Evolutionary conservation across 345 rosid genomes (phyloP).

Genomic region (Xanthoceras sorbifolium): DNA sequence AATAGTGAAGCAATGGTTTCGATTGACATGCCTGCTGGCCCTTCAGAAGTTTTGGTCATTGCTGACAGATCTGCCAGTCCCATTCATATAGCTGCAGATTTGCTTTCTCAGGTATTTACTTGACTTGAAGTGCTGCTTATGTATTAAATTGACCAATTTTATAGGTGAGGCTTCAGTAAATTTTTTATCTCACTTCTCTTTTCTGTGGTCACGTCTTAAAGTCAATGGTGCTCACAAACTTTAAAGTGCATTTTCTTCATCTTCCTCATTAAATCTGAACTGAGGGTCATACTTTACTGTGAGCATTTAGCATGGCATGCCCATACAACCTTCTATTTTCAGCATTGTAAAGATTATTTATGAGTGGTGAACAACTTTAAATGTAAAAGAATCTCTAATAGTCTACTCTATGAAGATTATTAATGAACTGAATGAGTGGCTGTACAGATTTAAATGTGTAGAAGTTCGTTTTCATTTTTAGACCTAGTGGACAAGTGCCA

Average conservation of each 20-base stretch:
- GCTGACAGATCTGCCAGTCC: slow-evolving; percentile 85
- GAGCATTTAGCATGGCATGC: not conserved
- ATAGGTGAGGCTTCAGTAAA: not conserved
- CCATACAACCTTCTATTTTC: not conserved
- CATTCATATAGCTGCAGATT: slow-evolving; percentile 88
- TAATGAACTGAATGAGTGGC: not conserved
- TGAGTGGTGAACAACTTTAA: not conserved
- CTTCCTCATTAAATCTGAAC: not conserved
- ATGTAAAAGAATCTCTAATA: not conserved
- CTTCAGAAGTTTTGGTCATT: slow-evolving; percentile 93
- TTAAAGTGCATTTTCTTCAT: not conserved
- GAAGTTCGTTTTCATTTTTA: not conserved
- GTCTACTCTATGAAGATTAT: not conserved
- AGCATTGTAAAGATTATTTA: not conserved
- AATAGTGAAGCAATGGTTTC: slow-evolving; percentile 99
- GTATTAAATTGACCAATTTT: not conserved
- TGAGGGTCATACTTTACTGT: not conserved
- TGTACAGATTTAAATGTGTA: not conserved
- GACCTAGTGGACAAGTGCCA: not conserved
- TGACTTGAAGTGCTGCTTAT: slow-evolving; percentile 4
- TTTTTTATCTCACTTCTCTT: not conserved
- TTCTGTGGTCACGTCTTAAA: not conserved
- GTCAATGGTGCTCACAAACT: not conserved
- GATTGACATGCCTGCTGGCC: slow-evolving; percentile 99
- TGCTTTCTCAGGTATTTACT: slow-evolving; percentile 82